Evolutionary conservation across 768 basidiomycete species (phyloP).

Genomic region (Lactarius sanguifluus): DNA sequence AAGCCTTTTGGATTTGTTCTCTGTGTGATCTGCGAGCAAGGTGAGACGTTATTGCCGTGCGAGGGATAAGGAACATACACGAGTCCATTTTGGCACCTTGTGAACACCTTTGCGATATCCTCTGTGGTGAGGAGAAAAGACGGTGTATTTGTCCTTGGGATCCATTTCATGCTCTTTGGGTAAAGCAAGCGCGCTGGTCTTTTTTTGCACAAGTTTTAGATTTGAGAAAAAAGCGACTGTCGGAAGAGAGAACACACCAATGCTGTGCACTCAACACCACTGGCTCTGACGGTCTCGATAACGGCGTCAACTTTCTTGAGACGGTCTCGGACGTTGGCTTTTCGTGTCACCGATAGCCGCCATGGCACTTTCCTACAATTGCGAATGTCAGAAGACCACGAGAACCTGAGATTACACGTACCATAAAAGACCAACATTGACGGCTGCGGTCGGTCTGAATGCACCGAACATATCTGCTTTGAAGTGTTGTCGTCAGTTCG

Average conservation of each 20-base stretch:
- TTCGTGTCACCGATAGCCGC: slow-evolving; percentile 87
- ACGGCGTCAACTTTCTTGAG: slow-evolving; percentile 93
- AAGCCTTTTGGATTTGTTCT: slow-evolving; percentile 92
- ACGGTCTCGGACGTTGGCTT: slow-evolving; percentile 85
- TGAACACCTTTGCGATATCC: slow-evolving; percentile 95
- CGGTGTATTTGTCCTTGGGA: slow-evolving; percentile 92
- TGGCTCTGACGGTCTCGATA: slow-evolving; percentile 80
- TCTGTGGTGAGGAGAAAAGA: slow-evolving; percentile 64
- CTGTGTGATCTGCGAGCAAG: slow-evolving; percentile 64
- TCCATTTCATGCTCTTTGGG: slow-evolving; percentile 95
- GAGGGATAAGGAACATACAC: slow-evolving; percentile 50
- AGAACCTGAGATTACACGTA: slow-evolving; percentile 35
- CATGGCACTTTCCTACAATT: slow-evolving; percentile 85
- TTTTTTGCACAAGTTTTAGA: slow-evolving; percentile 10
- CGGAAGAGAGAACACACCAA: slow-evolving; percentile 53
- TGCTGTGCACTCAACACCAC: slow-evolving; percentile 74
- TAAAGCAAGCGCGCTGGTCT: slow-evolving; percentile 75
- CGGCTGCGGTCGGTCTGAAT: slow-evolving; percentile 69
- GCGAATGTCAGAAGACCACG: slow-evolving; percentile 9
- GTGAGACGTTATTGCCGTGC: not conserved
- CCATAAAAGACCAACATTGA: slow-evolving; percentile 83
- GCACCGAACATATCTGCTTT: slow-evolving; percentile 71
- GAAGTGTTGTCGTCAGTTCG: no score
- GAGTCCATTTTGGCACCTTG: slow-evolving; percentile 96
- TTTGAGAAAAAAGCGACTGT: not conserved